Evolutionary conservation across 1,284 basidiomycete species (phyloP), one percentile per base, ranked within the genome.

Genomic region (Flammula alnicola): DNA sequence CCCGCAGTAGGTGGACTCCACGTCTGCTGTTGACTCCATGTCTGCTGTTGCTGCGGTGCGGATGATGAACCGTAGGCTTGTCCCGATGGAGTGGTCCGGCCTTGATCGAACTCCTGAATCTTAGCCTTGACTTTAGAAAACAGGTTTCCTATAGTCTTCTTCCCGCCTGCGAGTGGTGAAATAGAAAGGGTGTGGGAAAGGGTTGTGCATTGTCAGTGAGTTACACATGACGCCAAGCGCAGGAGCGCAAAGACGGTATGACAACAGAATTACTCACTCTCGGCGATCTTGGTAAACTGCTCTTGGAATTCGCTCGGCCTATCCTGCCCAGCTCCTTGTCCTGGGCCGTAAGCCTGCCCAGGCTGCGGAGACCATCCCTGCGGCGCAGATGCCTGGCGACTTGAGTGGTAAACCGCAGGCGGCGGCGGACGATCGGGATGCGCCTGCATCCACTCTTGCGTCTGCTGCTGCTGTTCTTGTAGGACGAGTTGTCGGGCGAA

Each of bases 121-220:
- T 91, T 91, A 7, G 87, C 81, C 62, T 83, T 90, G 39, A 90
- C 86, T 63, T 86, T 91, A 25, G 80, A 81, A 38, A 91, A 74
- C 25, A 92, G 67, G 8, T 74, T 79, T 37, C 78, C 81, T 66
- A 91, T 80, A 0, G 89, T 91, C 65, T 83, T 87, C 72, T 87
- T 90, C 3, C 89, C 87, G 50, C 77, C 88, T 91, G 52, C 6
- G 26, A 22, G 14, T 22, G 11, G 5, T 20, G 22, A 49, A 35
- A 11, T 37, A 33, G 48, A 16, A 25, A 40, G 32, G 11, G 52
- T 39, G 16, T 43, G 31, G 27, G 8, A 12, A n/a, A 29, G 27
- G 25, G 12, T 27, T 40, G 4, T 12, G 30, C 25, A 32, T 14
- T n/a, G 17, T 20, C 14, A n/a, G 26, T 22, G 14, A 12, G 9